phyloP scores from a whole-genome alignment of 208 protist genomes.

The Trypanosoma lewisi region DNA sequence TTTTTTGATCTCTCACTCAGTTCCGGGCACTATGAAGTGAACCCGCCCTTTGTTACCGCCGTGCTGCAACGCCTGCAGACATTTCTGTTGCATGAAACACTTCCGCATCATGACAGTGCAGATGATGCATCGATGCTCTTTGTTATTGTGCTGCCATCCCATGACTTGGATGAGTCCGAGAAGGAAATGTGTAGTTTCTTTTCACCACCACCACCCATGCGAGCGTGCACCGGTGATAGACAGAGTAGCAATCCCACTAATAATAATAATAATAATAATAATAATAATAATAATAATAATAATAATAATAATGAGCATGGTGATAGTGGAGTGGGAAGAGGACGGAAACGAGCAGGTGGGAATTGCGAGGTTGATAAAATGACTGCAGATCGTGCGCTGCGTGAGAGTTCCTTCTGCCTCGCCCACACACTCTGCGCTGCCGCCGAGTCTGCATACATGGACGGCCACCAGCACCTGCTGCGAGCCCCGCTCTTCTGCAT shows the following conservation, averaged over 20 bases:
- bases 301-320: neutral
- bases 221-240: too few relatives aligned
- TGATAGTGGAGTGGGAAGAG: neutral
- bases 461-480: constrained; percentile 73
- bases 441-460: constrained; percentile 58
- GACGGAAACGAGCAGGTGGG: neutral
- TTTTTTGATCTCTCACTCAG: constrained; percentile 84
- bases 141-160: constrained; percentile 63
- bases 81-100: constrained; percentile 28
- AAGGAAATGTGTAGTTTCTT: neutral
- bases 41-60: constrained; percentile 81
- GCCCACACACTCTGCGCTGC: constrained; percentile 46
- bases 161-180: constrained; percentile 51
- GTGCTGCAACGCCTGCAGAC: constrained; percentile 55
- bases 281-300: neutral
- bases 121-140: constrained; percentile 38
- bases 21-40: constrained; percentile 66
- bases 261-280: neutral
- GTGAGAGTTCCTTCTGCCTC: constrained; percentile 54
- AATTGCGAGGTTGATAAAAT: neutral
- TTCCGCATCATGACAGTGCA: constrained; percentile 19
- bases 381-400: constrained; percentile 40
- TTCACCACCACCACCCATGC: neutral
- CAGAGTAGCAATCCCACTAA: neutral
- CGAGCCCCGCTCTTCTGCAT: constrained; percentile 67